Evolutionary conservation across 768 basidiomycete species (phyloP), one percentile per base, ranked within the genome.

Genomic region (Phaffia tasmanica): DNA sequence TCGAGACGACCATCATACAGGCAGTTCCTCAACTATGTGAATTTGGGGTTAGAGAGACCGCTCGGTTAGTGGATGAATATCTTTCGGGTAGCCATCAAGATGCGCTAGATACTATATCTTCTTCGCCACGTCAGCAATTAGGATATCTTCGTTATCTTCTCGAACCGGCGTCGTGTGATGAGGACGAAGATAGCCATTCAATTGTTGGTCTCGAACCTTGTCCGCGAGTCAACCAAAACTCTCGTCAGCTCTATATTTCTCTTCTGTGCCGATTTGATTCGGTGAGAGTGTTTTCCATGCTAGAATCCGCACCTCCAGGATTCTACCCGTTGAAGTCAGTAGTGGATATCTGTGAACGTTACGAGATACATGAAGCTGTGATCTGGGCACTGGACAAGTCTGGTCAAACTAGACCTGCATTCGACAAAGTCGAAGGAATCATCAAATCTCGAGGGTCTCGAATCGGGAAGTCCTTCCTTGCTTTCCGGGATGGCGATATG

Each of bases 111-210:
- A 71, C 71, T 18, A 77, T 93, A 30, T 73, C 79, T 0, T 72
- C 77, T 23, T 78, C 76, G 7, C 81, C 84, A 49, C 79, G 78
- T 54, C 80, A 81, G 57, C 85, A 85, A 65, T 86, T 87, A 70
- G 78, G 81, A 9, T 99, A 99, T 76, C 83, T 98, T 8, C 82
- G 81, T 16, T 81, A 81, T 71, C 80, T 99, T 8, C 78, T 94
- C 19, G 81, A 84, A 21, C 83, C 83, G 11, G 77, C 78, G 21
- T 75, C 75, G 55, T 69, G n/a, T 9, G 65, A 62, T 11, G 51
- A 68, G 30, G 65, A 73, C 1, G 79, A 81, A 21, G 81, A 84
- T 8, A 42, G 62, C 51, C 18, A n/a, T 21, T 27, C 21, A 27
- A 27, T 53, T n/a, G 18, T n/a, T 32, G 46, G 46, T 8, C 59